Evolutionary conservation across 331 rosid species (phyloP).

Genomic region (Telfairia occidentalis): DNA sequence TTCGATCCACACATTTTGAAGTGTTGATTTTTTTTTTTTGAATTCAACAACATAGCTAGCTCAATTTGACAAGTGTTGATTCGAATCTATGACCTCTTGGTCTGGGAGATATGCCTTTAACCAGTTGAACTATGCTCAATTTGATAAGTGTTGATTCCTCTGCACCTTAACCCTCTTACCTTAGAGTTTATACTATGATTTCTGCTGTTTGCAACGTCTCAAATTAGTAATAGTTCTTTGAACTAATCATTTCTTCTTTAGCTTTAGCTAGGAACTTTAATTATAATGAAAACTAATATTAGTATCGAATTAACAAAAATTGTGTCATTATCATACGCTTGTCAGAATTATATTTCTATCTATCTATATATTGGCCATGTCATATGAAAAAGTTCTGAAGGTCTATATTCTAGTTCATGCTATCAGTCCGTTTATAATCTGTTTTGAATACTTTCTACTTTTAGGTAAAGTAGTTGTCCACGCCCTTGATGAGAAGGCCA

Average conservation of each 20-base stretch:
- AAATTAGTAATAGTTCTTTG: neutral
- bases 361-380: neutral
- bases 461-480: constrained; percentile 79
- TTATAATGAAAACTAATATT: neutral
- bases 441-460: neutral
- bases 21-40: no score
- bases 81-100: no score
- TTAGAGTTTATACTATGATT: neutral
- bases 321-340: neutral
- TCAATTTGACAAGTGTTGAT: no score
- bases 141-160: neutral
- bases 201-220: neutral
- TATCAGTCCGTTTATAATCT: neutral
- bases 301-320: neutral
- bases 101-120: no score
- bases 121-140: no score
- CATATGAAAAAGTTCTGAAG: neutral
- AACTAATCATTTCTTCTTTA: neutral
- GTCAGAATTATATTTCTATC: neutral
- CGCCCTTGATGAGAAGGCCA: constrained; percentile 93
- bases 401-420: neutral
- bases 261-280: neutral
- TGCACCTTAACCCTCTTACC: neutral
- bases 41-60: no score
- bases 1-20: neutral